These are phyloP conservation scores for Rutstroemia sp. DNA, from an alignment of 2,329 filamentous ascomycete genomes.

Conservation along the genomic window DNA sequence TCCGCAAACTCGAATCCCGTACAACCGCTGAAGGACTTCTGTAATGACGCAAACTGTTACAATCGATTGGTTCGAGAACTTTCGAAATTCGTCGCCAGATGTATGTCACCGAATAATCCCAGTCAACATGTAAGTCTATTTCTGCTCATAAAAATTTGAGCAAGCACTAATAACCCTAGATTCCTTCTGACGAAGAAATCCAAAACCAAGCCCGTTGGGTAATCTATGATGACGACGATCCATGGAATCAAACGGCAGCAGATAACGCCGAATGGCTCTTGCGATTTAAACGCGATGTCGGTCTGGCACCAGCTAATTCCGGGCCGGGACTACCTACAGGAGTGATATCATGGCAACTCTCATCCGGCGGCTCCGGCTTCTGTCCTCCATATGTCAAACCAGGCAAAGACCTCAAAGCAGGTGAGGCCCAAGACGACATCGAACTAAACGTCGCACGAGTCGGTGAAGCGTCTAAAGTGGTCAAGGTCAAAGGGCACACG, in stretches of 20 bases:
- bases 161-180: not conserved
- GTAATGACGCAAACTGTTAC: slow-evolving; percentile 56
- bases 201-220: slow-evolving; percentile 57
- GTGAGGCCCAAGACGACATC: slow-evolving; percentile 30
- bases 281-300: slow-evolving; percentile 52
- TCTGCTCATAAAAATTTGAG: not conserved
- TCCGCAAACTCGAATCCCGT: slow-evolving; percentile 24
- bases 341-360: slow-evolving; percentile 38
- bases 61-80: slow-evolving; percentile 47
- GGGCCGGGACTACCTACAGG: slow-evolving; percentile 42
- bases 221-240: slow-evolving; percentile 56
- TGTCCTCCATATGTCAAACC: slow-evolving; percentile 47
- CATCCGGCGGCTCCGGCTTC: slow-evolving; percentile 47
- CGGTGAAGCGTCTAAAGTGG: slow-evolving; percentile 28
- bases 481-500: slow-evolving; percentile 37
- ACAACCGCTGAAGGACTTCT: slow-evolving; percentile 35
- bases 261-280: slow-evolving; percentile 58
- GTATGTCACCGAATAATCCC: slow-evolving; percentile 53
- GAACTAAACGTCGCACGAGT: slow-evolving; percentile 17
- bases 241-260: slow-evolving; percentile 56
- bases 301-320: slow-evolving; percentile 40
- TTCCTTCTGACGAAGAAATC: slow-evolving; percentile 54
- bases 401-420: slow-evolving; percentile 30
- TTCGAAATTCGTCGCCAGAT: slow-evolving; percentile 42
- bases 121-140: slow-evolving; percentile 38